Evolutionary conservation across 441 rosid species (phyloP).

Genomic region (Monsonia emarginata): DNA sequence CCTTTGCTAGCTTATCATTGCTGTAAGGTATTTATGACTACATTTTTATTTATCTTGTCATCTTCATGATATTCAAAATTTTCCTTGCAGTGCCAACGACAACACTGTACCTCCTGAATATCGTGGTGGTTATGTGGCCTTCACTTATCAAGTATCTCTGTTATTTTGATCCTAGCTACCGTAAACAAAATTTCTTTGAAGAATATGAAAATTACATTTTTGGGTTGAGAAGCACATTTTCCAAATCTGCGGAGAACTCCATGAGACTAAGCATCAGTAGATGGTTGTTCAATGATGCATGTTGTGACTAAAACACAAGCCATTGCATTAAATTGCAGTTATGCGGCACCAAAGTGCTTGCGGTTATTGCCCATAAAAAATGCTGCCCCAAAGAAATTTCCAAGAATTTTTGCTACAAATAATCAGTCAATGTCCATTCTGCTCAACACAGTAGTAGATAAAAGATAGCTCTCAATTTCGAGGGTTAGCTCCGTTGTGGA

Average conservation of each 20-base stretch:
- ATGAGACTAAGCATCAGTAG: not conserved
- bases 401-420: not conserved
- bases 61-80: conserved; percentile 21
- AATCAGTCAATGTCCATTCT: not conserved
- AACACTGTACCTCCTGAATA: conserved; percentile 45
- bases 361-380: too few species aligned
- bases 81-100: conserved; percentile 54
- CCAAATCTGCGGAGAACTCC: not conserved
- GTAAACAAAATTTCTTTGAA: not conserved
- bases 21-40: not conserved
- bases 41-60: conserved; percentile 12
- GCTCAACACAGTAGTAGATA: not conserved
- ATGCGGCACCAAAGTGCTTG: not conserved
- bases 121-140: conserved; percentile 78
- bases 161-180: conserved; percentile 15
- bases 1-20: too few species aligned
- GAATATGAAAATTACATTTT: not conserved
- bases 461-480: not conserved
- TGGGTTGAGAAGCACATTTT: not conserved
- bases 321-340: not conserved
- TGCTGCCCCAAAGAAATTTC: not conserved
- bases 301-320: not conserved
- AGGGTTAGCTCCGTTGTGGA: not conserved
- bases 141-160: conserved; percentile 57
- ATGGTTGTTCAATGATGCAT: not conserved